phyloP scores from a whole-genome alignment of 768 basidiomycete species.

The Boletus huronensis region DNA sequence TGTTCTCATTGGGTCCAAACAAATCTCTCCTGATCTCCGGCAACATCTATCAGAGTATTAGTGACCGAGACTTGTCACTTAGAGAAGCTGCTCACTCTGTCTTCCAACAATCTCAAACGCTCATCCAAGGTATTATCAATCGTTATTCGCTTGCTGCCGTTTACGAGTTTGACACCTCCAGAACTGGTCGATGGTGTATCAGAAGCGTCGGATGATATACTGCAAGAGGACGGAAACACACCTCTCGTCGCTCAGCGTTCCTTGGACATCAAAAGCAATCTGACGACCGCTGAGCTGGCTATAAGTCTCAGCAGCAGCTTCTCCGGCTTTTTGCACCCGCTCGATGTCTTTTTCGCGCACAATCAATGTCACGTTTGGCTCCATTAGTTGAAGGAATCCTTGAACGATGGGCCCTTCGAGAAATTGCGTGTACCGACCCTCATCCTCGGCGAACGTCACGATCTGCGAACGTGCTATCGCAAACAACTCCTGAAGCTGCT shows the following conservation, averaged over 20 bases:
- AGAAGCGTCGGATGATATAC: not conserved
- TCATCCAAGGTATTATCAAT: slow-evolving; percentile 96
- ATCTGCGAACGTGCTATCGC: slow-evolving; percentile 62
- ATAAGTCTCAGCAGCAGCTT: slow-evolving; percentile 62
- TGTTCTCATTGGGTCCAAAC: slow-evolving; percentile 87
- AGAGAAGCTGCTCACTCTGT: slow-evolving; percentile 58
- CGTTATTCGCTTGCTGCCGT: slow-evolving; percentile 72
- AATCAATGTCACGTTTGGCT: slow-evolving; percentile 63
- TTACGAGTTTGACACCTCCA: slow-evolving; percentile 79
- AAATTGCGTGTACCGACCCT: slow-evolving; percentile 74
- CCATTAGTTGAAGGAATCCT: slow-evolving; percentile 79
- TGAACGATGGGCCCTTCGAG: slow-evolving; percentile 84
- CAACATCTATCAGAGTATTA: slow-evolving; percentile 69
- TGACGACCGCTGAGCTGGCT: slow-evolving; percentile 73
- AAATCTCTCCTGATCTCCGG: slow-evolving; percentile 89
- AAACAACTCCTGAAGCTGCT: slow-evolving; percentile 89
- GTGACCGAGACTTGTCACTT: not conserved
- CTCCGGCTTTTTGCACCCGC: slow-evolving; percentile 59
- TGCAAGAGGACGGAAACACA: slow-evolving; percentile 32
- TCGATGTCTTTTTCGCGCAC: slow-evolving; percentile 66
- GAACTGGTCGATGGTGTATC: slow-evolving; percentile 43
- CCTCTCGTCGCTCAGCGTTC: slow-evolving; percentile 64
- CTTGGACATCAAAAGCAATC: slow-evolving; percentile 57
- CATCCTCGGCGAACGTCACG: slow-evolving; percentile 57
- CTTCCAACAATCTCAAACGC: slow-evolving; percentile 82